phyloP scores from a whole-genome alignment of 768 basidiomycete genomes.

The Suillus decipiens region DNA sequence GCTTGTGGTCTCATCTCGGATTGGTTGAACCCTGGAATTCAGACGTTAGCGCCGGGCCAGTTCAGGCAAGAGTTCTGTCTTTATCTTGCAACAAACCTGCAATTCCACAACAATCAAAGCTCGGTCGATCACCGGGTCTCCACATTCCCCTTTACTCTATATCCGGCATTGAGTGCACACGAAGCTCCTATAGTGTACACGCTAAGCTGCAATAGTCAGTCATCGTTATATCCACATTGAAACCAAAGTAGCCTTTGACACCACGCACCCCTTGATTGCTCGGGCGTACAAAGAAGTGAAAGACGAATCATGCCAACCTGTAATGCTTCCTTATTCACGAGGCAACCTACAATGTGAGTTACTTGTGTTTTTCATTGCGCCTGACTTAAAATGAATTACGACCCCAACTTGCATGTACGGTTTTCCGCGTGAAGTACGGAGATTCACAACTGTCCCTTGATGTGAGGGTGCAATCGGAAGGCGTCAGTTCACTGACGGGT shows the following conservation, averaged over 20 bases:
- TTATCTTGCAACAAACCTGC: not conserved
- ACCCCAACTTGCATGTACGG: not conserved
- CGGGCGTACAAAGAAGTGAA: not conserved
- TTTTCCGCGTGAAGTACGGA: not conserved
- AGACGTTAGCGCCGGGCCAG: not conserved
- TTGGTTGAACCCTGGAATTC: not conserved
- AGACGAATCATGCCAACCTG: not conserved
- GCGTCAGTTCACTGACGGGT: not conserved
- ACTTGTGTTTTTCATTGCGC: not conserved
- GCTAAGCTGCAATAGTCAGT: not conserved
- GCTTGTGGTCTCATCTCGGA: not conserved
- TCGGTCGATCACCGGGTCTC: too few species aligned
- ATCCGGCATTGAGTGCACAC: not conserved
- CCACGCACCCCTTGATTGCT: not conserved
- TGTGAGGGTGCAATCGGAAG: not conserved
- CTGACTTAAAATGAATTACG: not conserved
- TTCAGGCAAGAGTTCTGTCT: not conserved
- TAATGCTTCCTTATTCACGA: not conserved
- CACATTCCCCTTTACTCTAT: too few species aligned
- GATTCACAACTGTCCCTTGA: not conserved
- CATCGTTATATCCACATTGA: not conserved
- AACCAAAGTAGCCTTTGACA: not conserved
- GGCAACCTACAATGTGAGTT: not conserved
- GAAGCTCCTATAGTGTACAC: too few species aligned
- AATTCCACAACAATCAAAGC: too few species aligned